phyloP scores from a whole-genome alignment of 1,284 basidiomycete species.

The Cutaneotrichosporon curvatum region DNA sequence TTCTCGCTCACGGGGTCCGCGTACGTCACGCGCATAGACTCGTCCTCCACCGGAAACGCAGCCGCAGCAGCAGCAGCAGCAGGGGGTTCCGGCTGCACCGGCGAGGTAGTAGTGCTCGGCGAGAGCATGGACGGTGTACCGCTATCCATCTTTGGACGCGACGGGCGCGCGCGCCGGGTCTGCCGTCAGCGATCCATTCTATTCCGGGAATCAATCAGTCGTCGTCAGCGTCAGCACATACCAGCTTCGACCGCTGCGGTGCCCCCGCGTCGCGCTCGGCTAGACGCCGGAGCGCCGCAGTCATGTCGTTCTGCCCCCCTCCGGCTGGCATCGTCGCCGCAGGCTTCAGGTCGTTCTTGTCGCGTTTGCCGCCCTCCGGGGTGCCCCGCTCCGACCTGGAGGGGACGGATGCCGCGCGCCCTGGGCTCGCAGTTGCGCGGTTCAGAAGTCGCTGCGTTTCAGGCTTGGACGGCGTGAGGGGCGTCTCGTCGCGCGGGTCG shows the following conservation, averaged over 20 bases:
- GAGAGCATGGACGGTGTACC: neutral
- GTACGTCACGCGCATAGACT: constrained; percentile 33
- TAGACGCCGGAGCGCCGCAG: constrained; percentile 11
- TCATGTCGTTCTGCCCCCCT: constrained; percentile 7
- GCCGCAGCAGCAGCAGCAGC: neutral
- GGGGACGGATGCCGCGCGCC: constrained; percentile 3
- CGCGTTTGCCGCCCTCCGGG: too few species aligned
- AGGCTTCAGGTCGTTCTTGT: too few species aligned
- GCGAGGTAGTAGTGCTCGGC: neutral
- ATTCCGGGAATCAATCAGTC: too few species aligned
- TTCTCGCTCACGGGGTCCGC: constrained; percentile 29
- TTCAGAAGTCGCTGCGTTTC: constrained; percentile 28
- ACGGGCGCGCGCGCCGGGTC: constrained; percentile 7
- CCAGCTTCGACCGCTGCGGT: constrained; percentile 1
- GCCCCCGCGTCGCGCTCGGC: constrained; percentile 6
- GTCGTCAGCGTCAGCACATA: too few species aligned
- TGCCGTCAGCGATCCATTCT: neutral
- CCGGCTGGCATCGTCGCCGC: neutral
- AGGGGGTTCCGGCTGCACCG: too few species aligned
- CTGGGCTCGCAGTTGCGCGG: constrained; percentile 2
- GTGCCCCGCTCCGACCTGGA: neutral
- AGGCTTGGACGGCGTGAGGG: constrained; percentile 25
- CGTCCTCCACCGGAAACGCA: constrained; percentile 15
- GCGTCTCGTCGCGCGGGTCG: constrained; percentile 1
- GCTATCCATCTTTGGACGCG: too few species aligned